These are phyloP conservation scores for Solanum appendiculatum DNA, from an alignment of 257 asterid genomes.

Conservation along the genomic window DNA sequence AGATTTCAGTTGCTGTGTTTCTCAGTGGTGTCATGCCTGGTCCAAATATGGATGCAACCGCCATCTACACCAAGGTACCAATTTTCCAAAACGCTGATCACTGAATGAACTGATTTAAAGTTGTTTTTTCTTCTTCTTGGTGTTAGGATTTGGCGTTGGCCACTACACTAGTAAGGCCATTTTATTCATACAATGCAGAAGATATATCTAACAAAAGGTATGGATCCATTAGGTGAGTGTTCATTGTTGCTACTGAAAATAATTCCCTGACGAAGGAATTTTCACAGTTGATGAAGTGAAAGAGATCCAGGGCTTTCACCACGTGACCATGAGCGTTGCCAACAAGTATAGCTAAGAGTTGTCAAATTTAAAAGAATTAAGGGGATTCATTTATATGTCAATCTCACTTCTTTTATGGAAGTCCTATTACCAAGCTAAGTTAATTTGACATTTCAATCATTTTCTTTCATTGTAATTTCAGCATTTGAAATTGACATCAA, in stretches of 20 bases:
- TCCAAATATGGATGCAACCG: neutral
- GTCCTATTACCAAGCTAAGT: too few relatives aligned
- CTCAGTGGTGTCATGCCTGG: conserved; percentile 21
- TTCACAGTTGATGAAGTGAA: neutral
- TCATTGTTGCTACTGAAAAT: conserved; percentile 9
- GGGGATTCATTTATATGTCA: too few relatives aligned
- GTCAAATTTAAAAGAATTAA: too few relatives aligned
- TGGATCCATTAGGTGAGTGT: conserved; percentile 19
- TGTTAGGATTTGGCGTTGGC: conserved; percentile 26
- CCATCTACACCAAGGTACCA: conserved; percentile 6
- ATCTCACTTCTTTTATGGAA: too few relatives aligned
- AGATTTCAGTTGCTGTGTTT: conserved; percentile 17
- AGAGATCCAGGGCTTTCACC: conserved; percentile 14
- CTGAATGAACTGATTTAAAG: neutral
- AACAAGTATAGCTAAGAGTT: too few relatives aligned
- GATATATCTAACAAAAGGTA: conserved; percentile 3
- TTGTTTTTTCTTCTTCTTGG: neutral
- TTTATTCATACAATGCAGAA: neutral
- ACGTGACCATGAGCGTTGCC: conserved; percentile 33
- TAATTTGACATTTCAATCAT: too few relatives aligned
- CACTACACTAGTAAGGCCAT: conserved; percentile 8
- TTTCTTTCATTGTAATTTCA: too few relatives aligned
- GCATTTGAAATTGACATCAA: too few relatives aligned
- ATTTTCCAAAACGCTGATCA: too few relatives aligned
- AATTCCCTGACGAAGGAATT: neutral